Base-by-base conservation (phyloP, 305 asterid species). In the Plantago rigida region DNA sequence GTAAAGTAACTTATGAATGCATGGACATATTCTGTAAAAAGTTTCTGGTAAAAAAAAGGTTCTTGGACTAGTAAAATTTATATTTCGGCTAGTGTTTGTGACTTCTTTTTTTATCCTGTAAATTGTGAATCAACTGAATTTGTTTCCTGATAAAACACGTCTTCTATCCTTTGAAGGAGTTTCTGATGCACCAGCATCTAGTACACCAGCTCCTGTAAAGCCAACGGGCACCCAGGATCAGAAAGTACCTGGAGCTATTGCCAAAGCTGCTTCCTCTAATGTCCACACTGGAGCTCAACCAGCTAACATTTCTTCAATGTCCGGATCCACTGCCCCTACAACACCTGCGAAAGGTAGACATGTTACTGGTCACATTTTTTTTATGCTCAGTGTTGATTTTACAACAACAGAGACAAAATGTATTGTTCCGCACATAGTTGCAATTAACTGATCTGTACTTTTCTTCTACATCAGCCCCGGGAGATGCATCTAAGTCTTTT, bases 261-360 rank as follows among this genome's bases (percentile, higher is more conserved):
- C 89, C 29, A 77, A 56, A 69, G 73, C 81, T 63, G 76, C 87
- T 3, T 42, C 83, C 5, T 72, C 90, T 68, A 79, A 67, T 72
- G 81, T 73, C 60, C 42, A 81, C 3, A 46, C 82, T 70, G 57
- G 73, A 68, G 72, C 78, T 60, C 81, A 88, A 66, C 22, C 80
- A 9, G 70, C 91, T 68, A 86, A 70, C 63, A 77, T 62, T 56
- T 39, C 83, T 11, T 58, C 76, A 63, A 67, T 53, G 65, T 58
- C 85, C 12, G 94, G 84, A 50, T 34, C 78, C 4, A 71, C 62
- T 48, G 68, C 56, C 13, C 85, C 89, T 5, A 65, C 64, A n/a
- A 69, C 91, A 56, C 91, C 94, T 52, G 78, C 83, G 54, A 84
- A 84, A 77, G 82, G 94, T 86, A 75, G 74, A 3, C 46, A 42